Evolutionary conservation across 2,329 filamentous ascomycete species (phyloP).

Genomic region (Sclerotinia glacialis): DNA sequence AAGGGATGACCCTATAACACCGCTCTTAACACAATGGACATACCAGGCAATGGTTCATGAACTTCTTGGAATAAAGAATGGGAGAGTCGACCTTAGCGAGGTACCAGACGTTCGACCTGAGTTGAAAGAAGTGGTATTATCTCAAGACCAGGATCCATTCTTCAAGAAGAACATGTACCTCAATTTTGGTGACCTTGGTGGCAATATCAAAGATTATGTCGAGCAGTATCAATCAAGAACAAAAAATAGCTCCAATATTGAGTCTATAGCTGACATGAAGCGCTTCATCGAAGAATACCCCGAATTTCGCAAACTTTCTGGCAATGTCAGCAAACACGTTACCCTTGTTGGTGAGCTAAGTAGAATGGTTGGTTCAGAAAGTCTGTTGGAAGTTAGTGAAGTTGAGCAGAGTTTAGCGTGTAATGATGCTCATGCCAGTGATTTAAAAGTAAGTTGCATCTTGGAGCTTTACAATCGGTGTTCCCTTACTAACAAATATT

Average conservation of each 20-base stretch:
- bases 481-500: constrained; percentile 26
- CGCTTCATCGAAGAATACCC: constrained; percentile 98
- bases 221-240: constrained; percentile 97
- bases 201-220: constrained; percentile 97
- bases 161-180: constrained; percentile 99
- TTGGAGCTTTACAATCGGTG: background rate
- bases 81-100: constrained; percentile 82
- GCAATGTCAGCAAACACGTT: constrained; percentile 98
- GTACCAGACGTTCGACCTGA: constrained; percentile 83
- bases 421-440: constrained; percentile 88
- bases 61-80: constrained; percentile 87
- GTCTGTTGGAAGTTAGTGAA: constrained; percentile 92
- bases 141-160: constrained; percentile 96
- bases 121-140: constrained; percentile 89
- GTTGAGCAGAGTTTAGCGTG: constrained; percentile 95
- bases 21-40: constrained; percentile 94
- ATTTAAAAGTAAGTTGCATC: constrained; percentile 68
- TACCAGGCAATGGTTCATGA: constrained; percentile 99
- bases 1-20: constrained; percentile 91
- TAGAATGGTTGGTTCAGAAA: constrained; percentile 79
- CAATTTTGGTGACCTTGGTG: constrained; percentile 92
- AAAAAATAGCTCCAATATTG: constrained; percentile 93
- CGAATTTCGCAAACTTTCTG: constrained; percentile 93
- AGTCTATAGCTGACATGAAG: constrained; percentile 98
- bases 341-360: constrained; percentile 93